Percentiles rank a stretch among this genome's conserved stretches.
Evolutionary conservation across 2,329 filamentous ascomycete genomes (phyloP).

Genomic region (Talaromyces marneffei): DNA sequence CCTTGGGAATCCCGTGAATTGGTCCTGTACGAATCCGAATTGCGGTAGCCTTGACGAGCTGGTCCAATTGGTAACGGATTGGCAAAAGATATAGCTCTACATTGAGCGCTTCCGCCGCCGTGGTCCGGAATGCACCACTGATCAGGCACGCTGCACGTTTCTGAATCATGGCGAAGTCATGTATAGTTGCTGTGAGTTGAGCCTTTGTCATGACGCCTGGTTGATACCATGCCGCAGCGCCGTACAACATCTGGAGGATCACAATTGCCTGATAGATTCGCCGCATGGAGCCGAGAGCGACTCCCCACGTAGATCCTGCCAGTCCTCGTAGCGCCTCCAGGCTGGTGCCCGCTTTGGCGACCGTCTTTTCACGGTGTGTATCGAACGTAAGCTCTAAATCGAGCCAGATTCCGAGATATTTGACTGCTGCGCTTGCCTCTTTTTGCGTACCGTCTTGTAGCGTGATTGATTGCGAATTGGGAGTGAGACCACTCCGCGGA

Average conservation of each 20-base stretch:
- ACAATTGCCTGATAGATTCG: not conserved
- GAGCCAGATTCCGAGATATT: not conserved
- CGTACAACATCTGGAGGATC: not conserved
- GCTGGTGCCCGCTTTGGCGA: not conserved
- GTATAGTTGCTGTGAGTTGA: not conserved
- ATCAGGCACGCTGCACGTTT: not conserved
- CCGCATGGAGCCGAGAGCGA: not conserved
- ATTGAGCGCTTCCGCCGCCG: not conserved
- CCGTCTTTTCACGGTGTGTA: not conserved
- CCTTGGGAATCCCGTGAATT: not conserved
- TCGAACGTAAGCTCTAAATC: not conserved
- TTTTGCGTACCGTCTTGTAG: not conserved
- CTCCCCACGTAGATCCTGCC: not conserved
- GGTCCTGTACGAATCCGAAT: not conserved
- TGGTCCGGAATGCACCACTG: not conserved
- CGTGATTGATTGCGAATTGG: not conserved
- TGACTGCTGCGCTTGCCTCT: not conserved
- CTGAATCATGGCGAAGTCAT: not conserved
- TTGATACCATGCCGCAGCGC: not conserved
- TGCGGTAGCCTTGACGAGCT: not conserved
- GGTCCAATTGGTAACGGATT: not conserved
- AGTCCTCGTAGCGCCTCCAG: not conserved
- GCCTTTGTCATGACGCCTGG: not conserved
- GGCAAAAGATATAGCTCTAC: not conserved
- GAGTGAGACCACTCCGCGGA: not conserved